Percentiles rank a stretch among this genome's conserved stretches.
Evolutionary conservation across 164 flowering plant genomes (phyloP).

Genomic region (Nymphaea thermarum): DNA sequence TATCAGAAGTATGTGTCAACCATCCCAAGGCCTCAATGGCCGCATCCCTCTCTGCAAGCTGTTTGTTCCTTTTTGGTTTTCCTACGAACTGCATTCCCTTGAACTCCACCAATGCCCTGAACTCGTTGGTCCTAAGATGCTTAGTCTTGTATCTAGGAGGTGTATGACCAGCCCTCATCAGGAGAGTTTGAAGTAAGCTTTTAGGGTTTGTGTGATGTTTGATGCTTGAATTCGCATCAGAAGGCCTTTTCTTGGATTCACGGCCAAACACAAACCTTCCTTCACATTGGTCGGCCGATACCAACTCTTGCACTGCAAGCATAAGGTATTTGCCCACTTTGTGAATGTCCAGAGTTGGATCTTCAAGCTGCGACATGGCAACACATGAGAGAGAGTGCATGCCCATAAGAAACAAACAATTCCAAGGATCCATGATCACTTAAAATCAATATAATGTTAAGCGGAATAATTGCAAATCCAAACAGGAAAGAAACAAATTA

Average conservation of each 20-base stretch:
- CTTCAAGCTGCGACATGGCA: conserved; percentile 25
- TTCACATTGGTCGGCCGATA: conserved; percentile 85
- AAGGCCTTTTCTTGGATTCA: conserved; percentile 43
- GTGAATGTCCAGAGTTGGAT: conserved; percentile 68
- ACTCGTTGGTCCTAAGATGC: conserved; percentile 92
- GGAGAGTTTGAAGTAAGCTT: conserved; percentile 80
- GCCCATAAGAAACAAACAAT: too few relatives aligned
- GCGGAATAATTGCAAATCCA: too few relatives aligned
- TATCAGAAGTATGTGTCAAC: conserved; percentile 85
- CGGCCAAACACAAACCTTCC: conserved; percentile 97
- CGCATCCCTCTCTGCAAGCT: conserved; percentile 92
- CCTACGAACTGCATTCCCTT: conserved; percentile 99
- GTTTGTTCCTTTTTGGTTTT: conserved; percentile 84
- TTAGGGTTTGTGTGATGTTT: conserved; percentile 89
- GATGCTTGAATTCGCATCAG: conserved; percentile 23
- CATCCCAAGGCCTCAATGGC: conserved; percentile 92
- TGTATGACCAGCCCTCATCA: conserved; percentile 94
- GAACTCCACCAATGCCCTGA: conserved; percentile 83
- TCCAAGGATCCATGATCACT: too few relatives aligned
- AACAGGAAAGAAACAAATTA: too few relatives aligned
- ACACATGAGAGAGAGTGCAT: background rate
- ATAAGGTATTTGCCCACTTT: conserved; percentile 89
- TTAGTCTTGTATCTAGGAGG: conserved; percentile 93
- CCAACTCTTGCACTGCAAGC: conserved; percentile 91
- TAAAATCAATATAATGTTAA: too few relatives aligned